Base-by-base conservation (phyloP, 257 asterid genomes). In the Solanum peruvianum region DNA sequence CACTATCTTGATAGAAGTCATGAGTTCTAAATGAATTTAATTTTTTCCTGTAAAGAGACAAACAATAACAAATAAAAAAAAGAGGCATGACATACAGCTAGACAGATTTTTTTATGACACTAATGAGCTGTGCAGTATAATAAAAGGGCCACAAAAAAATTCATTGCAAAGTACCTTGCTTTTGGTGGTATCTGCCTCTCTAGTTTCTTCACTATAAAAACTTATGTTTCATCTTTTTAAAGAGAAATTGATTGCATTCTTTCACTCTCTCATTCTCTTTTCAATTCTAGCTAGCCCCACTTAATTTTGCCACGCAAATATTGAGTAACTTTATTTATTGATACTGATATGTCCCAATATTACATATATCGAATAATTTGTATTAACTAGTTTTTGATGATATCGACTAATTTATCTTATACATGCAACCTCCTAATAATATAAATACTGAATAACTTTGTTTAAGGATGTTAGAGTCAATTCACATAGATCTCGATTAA, bases 121-220 rank as follows among this genome's bases (percentile, higher is more conserved):
- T 90, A 92, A 88, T 89, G 91, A 90, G 89, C 89, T 90, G 89
- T 90, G 91, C 93, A 89, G 92, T 88, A 90, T 72, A 86, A 44
- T 70, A 35, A 94, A 94, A 97, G 97, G 89, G 91, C 95, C 96
- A 92, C 86, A 52, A 73, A 77, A 87, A 66, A 84, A 86, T 88
- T 90, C 87, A 89, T 88, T 89, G 90, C 88, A 88, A 91, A 90
- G 88, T 89, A 88, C 92, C 89, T 87, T 25, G 52, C 49, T 84
- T 70, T 87, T 85, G n/a, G 80, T 89, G 25, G 62, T 18, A 58
- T 86, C 52, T 70, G 52, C 16, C 35, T 85, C 25, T 35, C 31
- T 41, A 83, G 41, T 87, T 88, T 91, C 87, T 67, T 72, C 60
- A 89, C 85, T 86, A 91, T 81, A 47, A 47, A 41, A 82, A 49